Conservation (phyloP, 148 eudicot species). For the Vaccinium myrtillus region DNA sequence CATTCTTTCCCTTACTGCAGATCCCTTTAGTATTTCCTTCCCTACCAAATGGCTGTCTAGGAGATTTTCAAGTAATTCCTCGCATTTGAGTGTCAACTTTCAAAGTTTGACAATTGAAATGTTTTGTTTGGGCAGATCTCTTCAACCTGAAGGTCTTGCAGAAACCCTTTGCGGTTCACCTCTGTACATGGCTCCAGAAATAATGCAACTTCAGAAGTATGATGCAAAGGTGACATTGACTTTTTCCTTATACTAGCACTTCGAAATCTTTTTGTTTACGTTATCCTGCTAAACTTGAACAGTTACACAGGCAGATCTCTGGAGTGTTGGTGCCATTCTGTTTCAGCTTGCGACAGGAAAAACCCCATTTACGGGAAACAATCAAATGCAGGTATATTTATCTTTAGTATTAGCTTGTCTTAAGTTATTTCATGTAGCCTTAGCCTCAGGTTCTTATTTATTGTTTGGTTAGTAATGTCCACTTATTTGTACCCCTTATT, state of each 20-base stretch:
- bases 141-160: constrained; percentile 79
- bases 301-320: constrained; percentile 82
- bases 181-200: constrained; percentile 94
- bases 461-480: not conserved
- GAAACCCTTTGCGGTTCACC: constrained; percentile 95
- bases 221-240: constrained; percentile 70
- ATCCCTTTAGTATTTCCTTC: not conserved
- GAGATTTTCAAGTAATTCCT: not conserved
- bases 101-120: not conserved
- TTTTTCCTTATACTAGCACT: constrained; percentile 7
- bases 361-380: constrained; percentile 77
- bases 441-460: not conserved
- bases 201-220: constrained; percentile 85
- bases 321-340: constrained; percentile 89
- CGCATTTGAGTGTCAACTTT: not conserved
- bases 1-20: not conserved
- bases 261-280: not conserved
- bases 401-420: not conserved
- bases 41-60: constrained; percentile 3
- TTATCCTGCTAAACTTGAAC: constrained; percentile 26
- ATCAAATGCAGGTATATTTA: constrained; percentile 62
- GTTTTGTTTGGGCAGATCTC: constrained; percentile 50
- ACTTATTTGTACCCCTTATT: not conserved
- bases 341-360: constrained; percentile 83
- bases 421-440: not conserved